These are phyloP conservation scores for Plantago lanceolata DNA, from an alignment of 305 asterid species.

Conservation along the genomic window DNA sequence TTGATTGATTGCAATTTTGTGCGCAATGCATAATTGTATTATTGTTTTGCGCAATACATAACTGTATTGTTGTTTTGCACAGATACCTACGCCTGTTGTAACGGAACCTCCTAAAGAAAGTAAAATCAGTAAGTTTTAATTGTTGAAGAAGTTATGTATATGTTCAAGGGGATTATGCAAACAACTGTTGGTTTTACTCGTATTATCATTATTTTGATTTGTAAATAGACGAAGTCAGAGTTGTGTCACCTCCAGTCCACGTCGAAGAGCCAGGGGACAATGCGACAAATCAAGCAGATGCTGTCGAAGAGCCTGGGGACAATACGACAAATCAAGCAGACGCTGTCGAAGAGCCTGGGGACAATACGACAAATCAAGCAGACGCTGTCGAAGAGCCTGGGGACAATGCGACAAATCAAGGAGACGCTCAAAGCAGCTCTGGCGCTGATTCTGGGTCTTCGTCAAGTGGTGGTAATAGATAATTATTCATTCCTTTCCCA, in stretches of 20 bases:
- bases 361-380: constrained; percentile 34
- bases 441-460: constrained; percentile 56
- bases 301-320: too few relatives aligned
- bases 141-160: constrained; percentile 1
- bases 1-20: neutral
- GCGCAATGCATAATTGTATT: neutral
- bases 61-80: constrained; percentile 16
- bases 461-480: constrained; percentile 46
- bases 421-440: constrained; percentile 40
- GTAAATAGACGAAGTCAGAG: constrained; percentile 37
- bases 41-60: constrained; percentile 5
- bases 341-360: too few relatives aligned
- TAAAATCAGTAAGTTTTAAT: constrained; percentile 34
- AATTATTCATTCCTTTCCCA: constrained; percentile 17
- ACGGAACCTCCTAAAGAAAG: constrained; percentile 40
- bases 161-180: constrained; percentile 7
- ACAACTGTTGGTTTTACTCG: neutral
- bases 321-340: constrained; percentile 36
- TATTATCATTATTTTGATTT: constrained; percentile 21
- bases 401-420: constrained; percentile 32
- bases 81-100: constrained; percentile 38
- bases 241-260: constrained; percentile 34
- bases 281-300: constrained; percentile 36
- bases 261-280: constrained; percentile 34
- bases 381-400: constrained; percentile 37